phyloP scores from a whole-genome alignment of 768 basidiomycete species.

The Omphalotus guepiniiformis region DNA sequence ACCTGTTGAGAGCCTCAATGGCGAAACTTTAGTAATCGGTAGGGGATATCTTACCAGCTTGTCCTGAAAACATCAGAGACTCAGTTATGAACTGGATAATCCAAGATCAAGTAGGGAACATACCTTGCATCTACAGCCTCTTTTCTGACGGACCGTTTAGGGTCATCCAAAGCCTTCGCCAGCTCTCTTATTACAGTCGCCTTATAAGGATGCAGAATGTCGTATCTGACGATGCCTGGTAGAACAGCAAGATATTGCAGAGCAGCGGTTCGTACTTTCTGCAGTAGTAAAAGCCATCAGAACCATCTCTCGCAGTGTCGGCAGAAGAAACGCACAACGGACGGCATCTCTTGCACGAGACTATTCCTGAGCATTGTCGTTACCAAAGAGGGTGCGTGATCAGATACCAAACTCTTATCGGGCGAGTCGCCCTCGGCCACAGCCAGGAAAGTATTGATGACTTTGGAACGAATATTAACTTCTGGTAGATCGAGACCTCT shows the following conservation, averaged over 20 bases:
- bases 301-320: not conserved
- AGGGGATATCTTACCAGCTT: slow-evolving; percentile 33
- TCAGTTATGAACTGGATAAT: not conserved
- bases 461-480: slow-evolving; percentile 66
- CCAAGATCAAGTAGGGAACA: slow-evolving; percentile 14
- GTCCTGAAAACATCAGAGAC: slow-evolving; percentile 27
- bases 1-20: slow-evolving; percentile 31
- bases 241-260: slow-evolving; percentile 70
- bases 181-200: slow-evolving; percentile 68
- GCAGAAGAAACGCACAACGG: slow-evolving; percentile 41
- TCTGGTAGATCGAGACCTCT: slow-evolving; percentile 80
- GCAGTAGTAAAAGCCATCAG: slow-evolving; percentile 9
- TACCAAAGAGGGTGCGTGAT: slow-evolving; percentile 70
- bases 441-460: slow-evolving; percentile 74
- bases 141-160: slow-evolving; percentile 76
- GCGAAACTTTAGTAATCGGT: not conserved
- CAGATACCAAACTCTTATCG: slow-evolving; percentile 53
- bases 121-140: slow-evolving; percentile 82
- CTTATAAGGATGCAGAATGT: slow-evolving; percentile 80
- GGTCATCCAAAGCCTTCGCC: slow-evolving; percentile 79
- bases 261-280: slow-evolving; percentile 77
- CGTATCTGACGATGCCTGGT: slow-evolving; percentile 76
- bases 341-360: slow-evolving; percentile 44
- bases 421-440: slow-evolving; percentile 58
- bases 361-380: slow-evolving; percentile 67